Percentiles rank a stretch among this genome's conserved stretches.
Conservation (phyloP, 805 yeast species). For the Wickerhamiella parazyma region DNA sequence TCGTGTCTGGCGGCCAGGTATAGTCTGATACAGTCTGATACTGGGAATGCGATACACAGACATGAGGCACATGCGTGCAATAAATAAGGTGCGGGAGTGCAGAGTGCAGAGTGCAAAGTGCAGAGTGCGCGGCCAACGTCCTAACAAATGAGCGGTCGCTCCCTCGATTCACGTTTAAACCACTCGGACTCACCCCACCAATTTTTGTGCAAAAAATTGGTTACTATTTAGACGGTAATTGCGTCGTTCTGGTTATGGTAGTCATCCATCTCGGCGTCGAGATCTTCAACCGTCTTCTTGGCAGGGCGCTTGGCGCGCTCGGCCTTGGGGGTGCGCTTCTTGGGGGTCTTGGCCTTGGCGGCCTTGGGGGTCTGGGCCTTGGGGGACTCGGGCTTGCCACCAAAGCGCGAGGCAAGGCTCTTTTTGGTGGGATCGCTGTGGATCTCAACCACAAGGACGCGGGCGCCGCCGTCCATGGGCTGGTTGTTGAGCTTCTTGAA, state of each 20-base stretch:
- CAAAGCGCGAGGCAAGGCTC: slow-evolving; percentile 54
- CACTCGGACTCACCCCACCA: not conserved
- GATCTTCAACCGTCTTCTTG: slow-evolving; percentile 75
- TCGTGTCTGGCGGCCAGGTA: no score
- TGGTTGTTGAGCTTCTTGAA: slow-evolving; percentile 80
- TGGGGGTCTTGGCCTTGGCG: not conserved
- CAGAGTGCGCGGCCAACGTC: no score
- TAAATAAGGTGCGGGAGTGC: no score
- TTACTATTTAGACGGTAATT: slow-evolving; percentile 15
- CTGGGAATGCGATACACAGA: no score
- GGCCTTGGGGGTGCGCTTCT: slow-evolving; percentile 12
- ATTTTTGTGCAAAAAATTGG: not conserved
- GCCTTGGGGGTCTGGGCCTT: not conserved
- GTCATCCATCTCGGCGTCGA: slow-evolving; percentile 97
- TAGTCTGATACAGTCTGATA: no score
- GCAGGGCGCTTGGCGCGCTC: slow-evolving; percentile 14
- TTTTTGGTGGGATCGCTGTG: slow-evolving; percentile 71
- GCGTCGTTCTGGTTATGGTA: slow-evolving; percentile 39
- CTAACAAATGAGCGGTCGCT: no score
- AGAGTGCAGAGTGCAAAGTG: no score
- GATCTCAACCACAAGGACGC: slow-evolving; percentile 64
- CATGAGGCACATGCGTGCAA: not conserved
- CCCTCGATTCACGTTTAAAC: no score
- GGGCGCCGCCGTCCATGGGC: slow-evolving; percentile 78
- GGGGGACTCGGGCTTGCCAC: not conserved